phyloP scores from a whole-genome alignment of 169 alveolate species.

The Cryptosporidium ryanae region DNA sequence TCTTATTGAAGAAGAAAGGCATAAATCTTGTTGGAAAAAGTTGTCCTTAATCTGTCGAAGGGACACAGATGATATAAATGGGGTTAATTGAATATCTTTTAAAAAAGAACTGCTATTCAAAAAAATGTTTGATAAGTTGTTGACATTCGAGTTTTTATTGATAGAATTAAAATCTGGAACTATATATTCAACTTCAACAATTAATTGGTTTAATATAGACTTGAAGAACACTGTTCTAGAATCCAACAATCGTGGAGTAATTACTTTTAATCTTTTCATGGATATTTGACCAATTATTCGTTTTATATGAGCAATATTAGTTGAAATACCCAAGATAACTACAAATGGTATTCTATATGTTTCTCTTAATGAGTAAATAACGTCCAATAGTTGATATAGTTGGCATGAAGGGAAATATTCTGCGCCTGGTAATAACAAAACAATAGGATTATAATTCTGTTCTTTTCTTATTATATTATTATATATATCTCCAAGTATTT shows the following conservation, averaged over 20 bases:
- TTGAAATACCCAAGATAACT: constrained; percentile 28
- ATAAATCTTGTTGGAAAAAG: constrained; percentile 52
- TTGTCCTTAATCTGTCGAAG: constrained; percentile 18
- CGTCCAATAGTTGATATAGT: constrained; percentile 34
- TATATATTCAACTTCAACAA: not conserved
- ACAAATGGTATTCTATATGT: constrained; percentile 42
- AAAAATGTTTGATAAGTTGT: not conserved
- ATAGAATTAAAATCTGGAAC: not conserved
- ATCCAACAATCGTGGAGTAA: constrained; percentile 21
- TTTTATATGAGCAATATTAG: constrained; percentile 5
- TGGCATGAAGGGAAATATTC: constrained; percentile 30
- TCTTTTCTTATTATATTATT: not conserved
- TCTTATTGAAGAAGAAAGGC: constrained; percentile 20
- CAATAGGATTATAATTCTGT: constrained; percentile 9
- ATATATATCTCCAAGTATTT: constrained; percentile 24
- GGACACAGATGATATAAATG: not conserved
- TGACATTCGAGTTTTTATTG: not conserved
- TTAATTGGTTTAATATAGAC: constrained; percentile 26
- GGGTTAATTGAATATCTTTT: not conserved
- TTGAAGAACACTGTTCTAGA: constrained; percentile 28
- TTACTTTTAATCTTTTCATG: constrained; percentile 12
- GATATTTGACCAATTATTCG: constrained; percentile 26
- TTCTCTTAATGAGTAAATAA: constrained; percentile 15
- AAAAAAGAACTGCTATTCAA: not conserved
- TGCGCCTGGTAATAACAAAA: constrained; percentile 22